Base-by-base conservation (phyloP, 208 protist genomes). In the Leishmania guyanensis region DNA sequence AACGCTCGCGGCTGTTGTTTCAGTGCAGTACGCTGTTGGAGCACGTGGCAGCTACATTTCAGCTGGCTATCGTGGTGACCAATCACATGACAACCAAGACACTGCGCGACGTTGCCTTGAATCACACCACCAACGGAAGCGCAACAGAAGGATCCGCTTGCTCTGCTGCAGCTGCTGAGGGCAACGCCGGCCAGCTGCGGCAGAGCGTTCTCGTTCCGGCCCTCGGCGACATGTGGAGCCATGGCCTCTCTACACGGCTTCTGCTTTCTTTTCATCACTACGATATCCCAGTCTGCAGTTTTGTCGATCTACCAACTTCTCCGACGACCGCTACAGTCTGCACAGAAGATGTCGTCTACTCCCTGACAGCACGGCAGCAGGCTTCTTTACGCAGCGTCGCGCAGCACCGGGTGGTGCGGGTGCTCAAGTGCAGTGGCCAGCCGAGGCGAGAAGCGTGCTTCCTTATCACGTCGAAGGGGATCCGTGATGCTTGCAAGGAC, bases 71-170 rank as follows among this genome's bases (percentile, higher is more conserved):
- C 22, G 84, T 97, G 5, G 91, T 94, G 12, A 95, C 85, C n/a
- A 98, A 98, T 78, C 96, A 98, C 71, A 86, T 98, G 56, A 97
- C 95, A 5, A 93, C 89, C 14, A 84, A 87, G 53, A 83, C 77
- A 10, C 56, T 90, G 5, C 8, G 65, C 8, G 1, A 6, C 12
- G 20, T 33, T 39, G 5, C 76, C 4, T 0, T 8, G 4, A 26
- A 29, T 62, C 29, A 29, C n/a, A 12, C 6, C n/a, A 46, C 43
- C 26, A 60, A 5, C n/a, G 39, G n/a, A 1, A 69, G 51, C 56
- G 39, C 58, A 50, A 14, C 36, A 36, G 22, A 17, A 9, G 9
- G 10, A 2, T 8, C 68, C 4, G 9, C 9, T 14, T 33, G 3
- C 43, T 50, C 68, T 3, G 36, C 43, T 4, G 6, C 68, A 6